Percentiles rank a stretch among this genome's conserved stretches.
These are phyloP conservation scores for Ramaria sp. DNA, from an alignment of 768 basidiomycete species.

Conservation along the genomic window DNA sequence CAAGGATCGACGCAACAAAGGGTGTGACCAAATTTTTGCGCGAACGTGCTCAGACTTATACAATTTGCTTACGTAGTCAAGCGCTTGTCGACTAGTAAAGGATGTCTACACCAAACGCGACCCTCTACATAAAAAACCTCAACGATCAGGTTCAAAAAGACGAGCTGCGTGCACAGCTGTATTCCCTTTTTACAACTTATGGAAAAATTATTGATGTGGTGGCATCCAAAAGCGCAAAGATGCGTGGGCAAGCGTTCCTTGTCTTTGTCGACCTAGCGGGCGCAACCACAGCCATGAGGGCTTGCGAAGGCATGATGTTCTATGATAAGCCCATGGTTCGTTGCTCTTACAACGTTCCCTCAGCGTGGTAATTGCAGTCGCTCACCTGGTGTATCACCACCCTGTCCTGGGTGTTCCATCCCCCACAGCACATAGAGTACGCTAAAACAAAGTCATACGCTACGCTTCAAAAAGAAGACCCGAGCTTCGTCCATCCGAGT, in stretches of 20 bases:
- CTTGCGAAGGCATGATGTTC: conserved; percentile 85
- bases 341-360: conserved; percentile 14
- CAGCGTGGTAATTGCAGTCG: conserved; percentile 10
- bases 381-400: conserved; percentile 8
- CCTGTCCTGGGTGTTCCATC: background rate
- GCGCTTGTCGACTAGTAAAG: conserved; percentile 22
- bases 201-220: conserved; percentile 91
- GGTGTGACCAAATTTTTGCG: background rate
- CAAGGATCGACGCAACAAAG: background rate
- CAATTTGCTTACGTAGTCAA: conserved; percentile 7
- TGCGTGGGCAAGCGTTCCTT: conserved; percentile 92
- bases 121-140: conserved; percentile 88
- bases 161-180: conserved; percentile 74
- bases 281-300: conserved; percentile 87
- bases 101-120: conserved; percentile 58
- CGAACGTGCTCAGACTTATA: background rate
- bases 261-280: conserved; percentile 87
- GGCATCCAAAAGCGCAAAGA: conserved; percentile 74
- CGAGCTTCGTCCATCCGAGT: conserved; percentile 65
- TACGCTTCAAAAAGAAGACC: conserved; percentile 67
- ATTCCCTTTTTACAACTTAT: conserved; percentile 84
- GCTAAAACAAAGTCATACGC: conserved; percentile 86
- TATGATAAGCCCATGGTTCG: conserved; percentile 88
- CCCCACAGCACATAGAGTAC: conserved; percentile 73
- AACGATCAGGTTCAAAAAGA: conserved; percentile 90